phyloP scores from a whole-genome alignment of 2,329 filamentous ascomycete species.

The Chrysoporthe deuterocubensis region DNA sequence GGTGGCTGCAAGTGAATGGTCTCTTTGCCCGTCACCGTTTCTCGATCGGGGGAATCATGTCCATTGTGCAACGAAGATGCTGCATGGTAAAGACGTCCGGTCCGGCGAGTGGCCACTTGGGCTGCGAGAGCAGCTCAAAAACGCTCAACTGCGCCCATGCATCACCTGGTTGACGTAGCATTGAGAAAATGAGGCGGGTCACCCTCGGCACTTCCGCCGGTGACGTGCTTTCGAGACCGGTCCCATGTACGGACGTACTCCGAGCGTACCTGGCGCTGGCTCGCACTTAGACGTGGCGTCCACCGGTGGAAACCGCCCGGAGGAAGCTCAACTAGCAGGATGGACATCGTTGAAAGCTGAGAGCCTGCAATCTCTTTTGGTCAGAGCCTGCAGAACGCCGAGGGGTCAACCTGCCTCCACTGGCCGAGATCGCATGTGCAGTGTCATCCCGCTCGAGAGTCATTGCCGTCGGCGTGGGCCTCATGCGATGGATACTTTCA shows the following conservation, averaged over 20 bases:
- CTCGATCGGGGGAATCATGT: neutral
- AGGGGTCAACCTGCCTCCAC: neutral
- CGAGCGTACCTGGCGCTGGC: neutral
- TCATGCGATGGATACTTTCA: neutral
- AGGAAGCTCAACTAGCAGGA: neutral
- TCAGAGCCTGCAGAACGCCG: neutral
- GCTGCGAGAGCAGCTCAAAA: neutral
- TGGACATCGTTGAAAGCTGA: neutral
- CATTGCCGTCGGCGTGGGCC: neutral
- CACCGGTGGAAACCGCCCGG: neutral
- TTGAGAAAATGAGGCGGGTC: neutral
- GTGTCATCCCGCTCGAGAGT: neutral
- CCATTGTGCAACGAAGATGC: neutral
- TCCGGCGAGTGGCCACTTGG: neutral
- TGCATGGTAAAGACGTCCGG: neutral
- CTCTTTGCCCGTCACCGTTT: neutral
- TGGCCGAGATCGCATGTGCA: neutral
- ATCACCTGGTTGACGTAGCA: neutral
- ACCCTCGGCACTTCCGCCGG: neutral
- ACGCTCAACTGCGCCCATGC: neutral
- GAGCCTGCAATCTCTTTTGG: neutral
- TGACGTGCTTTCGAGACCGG: neutral
- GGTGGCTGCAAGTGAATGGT: neutral
- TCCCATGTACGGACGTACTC: neutral
- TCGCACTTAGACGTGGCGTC: neutral